Evolutionary conservation across 2,329 filamentous ascomycete genomes (phyloP), one percentile per base, ranked within the genome.

Genomic region (Claviceps sorghi): DNA sequence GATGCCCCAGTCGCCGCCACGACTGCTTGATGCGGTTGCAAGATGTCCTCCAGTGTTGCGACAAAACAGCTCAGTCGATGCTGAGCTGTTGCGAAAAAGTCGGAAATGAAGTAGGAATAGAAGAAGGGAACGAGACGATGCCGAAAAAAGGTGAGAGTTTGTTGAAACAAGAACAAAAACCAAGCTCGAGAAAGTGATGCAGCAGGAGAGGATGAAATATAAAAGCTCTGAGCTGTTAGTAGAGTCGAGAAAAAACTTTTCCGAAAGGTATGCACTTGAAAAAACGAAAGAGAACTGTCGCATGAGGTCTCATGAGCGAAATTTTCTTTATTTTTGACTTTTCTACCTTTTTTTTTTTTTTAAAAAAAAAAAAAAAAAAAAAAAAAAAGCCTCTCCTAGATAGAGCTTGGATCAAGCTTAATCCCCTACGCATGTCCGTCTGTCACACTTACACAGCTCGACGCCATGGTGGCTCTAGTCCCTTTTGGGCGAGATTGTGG

Each of bases 31-130:
- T 32, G 36, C 51, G 15, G 22, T 21, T 29, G 41, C 36, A 32
- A 36, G 41, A 51, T 50, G 43, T 48, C 11, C 54, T 57, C 56
- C 56, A 57, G 56, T 49, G 55, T 57, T 56, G 54, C 54, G 52
- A 51, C 30, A 43, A 51, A 22, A 43, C 50, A 57, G 55, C 55
- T 52, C 55, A 53, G n/a, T 15, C 10, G 15, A 17, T 34, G 8
- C 17, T 55, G 55, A 57, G 54, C 55, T 50, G 47, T 22, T 26
- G 22, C 26, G 22, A 21, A 1, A 40, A 10, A 17, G 2, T 29
- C 46, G 2, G 1, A 15, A 11, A 2, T 22, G 15, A n/a, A 15
- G 19, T 41, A 19, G 8, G 9, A 44, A 29, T 2, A 8, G 26
- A 38, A n/a, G 32, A 38, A n/a, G 3, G 13, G 6, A 7, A 38